phyloP scores from a whole-genome alignment of 768 basidiomycete genomes.

The Strobilomyces confusus region DNA sequence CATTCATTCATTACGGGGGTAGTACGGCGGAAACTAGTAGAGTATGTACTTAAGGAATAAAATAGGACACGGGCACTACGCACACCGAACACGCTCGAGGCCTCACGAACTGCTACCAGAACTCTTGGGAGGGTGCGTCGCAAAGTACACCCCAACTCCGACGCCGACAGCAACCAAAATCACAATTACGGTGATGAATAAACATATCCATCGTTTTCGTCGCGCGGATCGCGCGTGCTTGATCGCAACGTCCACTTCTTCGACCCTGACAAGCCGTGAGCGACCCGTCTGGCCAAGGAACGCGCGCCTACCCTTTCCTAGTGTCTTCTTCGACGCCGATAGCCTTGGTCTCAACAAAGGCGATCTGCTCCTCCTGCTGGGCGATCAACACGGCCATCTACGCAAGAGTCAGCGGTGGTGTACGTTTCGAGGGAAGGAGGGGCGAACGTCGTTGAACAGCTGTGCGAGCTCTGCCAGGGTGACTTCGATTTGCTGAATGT shows the following conservation, averaged over 20 bases:
- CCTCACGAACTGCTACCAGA: neutral
- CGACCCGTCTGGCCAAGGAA: neutral
- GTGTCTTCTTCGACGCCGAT: constrained; percentile 63
- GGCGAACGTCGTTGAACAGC: constrained; percentile 74
- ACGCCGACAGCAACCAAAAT: constrained; percentile 45
- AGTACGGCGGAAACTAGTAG: neutral
- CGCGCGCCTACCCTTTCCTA: constrained; percentile 55
- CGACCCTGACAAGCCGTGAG: constrained; percentile 38
- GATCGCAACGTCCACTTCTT: constrained; percentile 65
- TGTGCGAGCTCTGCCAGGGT: constrained; percentile 88
- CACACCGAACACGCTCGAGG: neutral
- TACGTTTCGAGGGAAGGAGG: neutral
- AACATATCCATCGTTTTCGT: constrained; percentile 85
- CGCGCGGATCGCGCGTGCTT: constrained; percentile 65
- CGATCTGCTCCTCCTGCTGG: constrained; percentile 76
- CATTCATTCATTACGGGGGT: constrained; percentile 2
- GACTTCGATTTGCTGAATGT: constrained; percentile 79
- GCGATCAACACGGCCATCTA: constrained; percentile 77
- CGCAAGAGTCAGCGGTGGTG: neutral
- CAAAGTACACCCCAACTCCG: constrained; percentile 30
- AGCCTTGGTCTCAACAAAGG: constrained; percentile 60
- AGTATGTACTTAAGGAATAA: no score
- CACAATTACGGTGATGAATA: constrained; percentile 55
- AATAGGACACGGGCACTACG: neutral
- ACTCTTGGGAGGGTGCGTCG: constrained; percentile 3